Evolutionary conservation across 495 filamentous ascomycete species (phyloP).

Genomic region (Daldinia loculata): DNA sequence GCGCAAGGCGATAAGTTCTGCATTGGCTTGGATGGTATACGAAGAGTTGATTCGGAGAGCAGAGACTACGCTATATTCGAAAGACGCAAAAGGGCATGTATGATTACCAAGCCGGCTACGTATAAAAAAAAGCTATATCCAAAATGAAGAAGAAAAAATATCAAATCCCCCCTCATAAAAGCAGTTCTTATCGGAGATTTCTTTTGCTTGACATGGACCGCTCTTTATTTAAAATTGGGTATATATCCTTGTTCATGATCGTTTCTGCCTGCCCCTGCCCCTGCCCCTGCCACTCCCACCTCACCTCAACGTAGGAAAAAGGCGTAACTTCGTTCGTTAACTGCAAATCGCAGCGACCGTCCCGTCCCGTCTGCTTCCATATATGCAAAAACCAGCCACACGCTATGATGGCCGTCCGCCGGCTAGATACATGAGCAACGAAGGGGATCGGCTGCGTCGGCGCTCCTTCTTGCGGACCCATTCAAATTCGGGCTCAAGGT

Average conservation of each 20-base stretch:
- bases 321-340: conserved; percentile 13
- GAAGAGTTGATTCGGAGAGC: conserved; percentile 87
- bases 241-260: conserved; percentile 23
- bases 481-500: conserved; percentile 57
- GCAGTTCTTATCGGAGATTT: background rate
- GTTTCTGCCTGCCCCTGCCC: background rate
- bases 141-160: conserved; percentile 1
- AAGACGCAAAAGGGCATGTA: conserved; percentile 31
- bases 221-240: conserved; percentile 7
- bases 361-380: background rate
- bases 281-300: background rate
- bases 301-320: conserved; percentile 12
- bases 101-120: conserved; percentile 11
- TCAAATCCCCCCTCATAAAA: conserved; percentile 25
- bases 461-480: conserved; percentile 71
- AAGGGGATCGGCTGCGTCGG: conserved; percentile 56
- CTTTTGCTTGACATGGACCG: background rate
- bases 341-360: conserved; percentile 10
- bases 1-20: conserved; percentile 89
- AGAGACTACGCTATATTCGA: conserved; percentile 66
- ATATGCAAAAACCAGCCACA: background rate
- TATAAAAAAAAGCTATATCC: conserved; percentile 9
- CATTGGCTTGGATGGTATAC: conserved; percentile 95
- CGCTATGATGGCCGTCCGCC: conserved; percentile 51
- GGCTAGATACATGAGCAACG: conserved; percentile 58